Base-by-base conservation (phyloP, 2,329 filamentous ascomycete genomes). In the Talaromyces atroroseus region DNA sequence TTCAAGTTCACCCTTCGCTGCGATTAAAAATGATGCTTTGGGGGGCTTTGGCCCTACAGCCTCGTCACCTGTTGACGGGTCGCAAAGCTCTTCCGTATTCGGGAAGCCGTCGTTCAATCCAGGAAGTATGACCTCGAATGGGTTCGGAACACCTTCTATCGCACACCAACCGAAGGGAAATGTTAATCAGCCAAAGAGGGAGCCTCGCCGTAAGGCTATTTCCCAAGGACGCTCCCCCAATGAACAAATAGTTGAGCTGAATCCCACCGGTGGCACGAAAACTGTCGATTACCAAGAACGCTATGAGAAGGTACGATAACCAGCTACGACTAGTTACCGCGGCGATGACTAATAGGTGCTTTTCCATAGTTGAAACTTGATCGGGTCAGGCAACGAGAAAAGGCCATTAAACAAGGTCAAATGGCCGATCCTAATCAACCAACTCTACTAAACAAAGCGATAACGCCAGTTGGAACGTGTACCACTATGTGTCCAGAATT, bases 401-500 rank as follows among this genome's bases (percentile, higher is more conserved):
- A 75, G 51, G 81, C 80, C 23, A 83, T 84, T 50, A 72, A 67
- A 55, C 68, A 76, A 62, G 80, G 80, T 47, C 74, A 79, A 57
- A 79, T 84, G 68, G 77, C 78, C 36, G 80, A 86, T 64, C 83
- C 83, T 5, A 78, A 83, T 58, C 81, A 81, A 63, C 81, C 81
- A n/a, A 82, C 80, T 53, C 77, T 75, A 23, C 72, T 86, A 57
- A 77, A 78, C 29, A 78, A 85, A 59, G 82, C 83, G 26, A 84
- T 86, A 63, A 84, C 81, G 20, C 78, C 81, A 0, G 78, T 83
- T 5, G 84, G 83, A 51, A 82, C 79, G 51, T 86, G 84, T 68
- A 78, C 77, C 40, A 80, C 82, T 61, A 86, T 86, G 82, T 87
- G 84, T 64, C 80, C 84, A 2, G 81, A 85, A 60, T 84, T 76